Evolutionary conservation across 164 flowering plant species (phyloP).

Genomic region (Tetrastigma voinierianum): DNA sequence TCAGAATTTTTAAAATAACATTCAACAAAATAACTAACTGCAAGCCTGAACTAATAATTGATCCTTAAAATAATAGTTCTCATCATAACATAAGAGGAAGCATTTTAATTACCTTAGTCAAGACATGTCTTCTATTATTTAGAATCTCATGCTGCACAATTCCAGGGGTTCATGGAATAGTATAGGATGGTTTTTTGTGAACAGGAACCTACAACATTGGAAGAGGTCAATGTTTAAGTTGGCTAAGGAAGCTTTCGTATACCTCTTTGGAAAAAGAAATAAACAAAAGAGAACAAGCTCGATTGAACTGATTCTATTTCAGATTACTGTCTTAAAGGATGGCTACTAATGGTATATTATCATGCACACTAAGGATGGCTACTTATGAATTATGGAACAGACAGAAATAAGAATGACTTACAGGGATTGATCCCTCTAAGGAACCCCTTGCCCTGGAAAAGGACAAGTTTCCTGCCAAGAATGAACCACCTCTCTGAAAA

Average conservation of each 20-base stretch:
- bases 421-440: slow-evolving; percentile 80
- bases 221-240: background rate
- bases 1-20: slow-evolving; percentile 3
- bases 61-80: background rate
- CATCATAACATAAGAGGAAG: background rate
- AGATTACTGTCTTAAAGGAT: too few relatives aligned
- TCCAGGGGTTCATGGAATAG: slow-evolving; percentile 77
- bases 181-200: slow-evolving; percentile 63
- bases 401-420: slow-evolving; percentile 30
- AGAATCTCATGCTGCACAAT: slow-evolving; percentile 93
- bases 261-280: background rate
- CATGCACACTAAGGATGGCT: background rate
- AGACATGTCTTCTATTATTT: slow-evolving; percentile 88
- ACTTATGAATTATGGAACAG: background rate
- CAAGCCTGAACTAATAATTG: background rate
- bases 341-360: too few relatives aligned
- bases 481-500: slow-evolving; percentile 85
- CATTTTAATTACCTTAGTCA: slow-evolving; percentile 68
- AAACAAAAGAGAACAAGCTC: background rate
- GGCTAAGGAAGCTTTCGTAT: background rate
- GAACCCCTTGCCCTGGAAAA: slow-evolving; percentile 89
- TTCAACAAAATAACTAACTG: background rate
- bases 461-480: slow-evolving; percentile 91
- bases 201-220: slow-evolving; percentile 65
- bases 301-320: too few relatives aligned